A percentile compares a stretch with the other conserved stretches of the same genome.
phyloP scores from a whole-genome alignment of 23 red algal genomes.

The Gracilaria vermiculophylla region DNA sequence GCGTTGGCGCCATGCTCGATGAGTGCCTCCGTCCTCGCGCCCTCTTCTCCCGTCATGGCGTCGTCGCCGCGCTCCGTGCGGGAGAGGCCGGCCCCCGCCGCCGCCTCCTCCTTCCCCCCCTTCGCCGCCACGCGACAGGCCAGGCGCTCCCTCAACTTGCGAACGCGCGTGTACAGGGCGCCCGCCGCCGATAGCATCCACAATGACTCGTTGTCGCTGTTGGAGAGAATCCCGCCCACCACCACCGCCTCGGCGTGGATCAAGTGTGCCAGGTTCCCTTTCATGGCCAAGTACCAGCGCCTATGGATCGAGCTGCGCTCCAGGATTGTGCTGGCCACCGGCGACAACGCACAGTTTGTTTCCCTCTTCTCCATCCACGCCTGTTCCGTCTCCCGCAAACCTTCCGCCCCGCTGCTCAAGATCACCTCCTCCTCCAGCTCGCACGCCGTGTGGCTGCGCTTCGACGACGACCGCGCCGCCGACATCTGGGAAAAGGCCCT shows the following conservation, averaged over 20 bases:
- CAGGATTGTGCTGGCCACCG: neutral
- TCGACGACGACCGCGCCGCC: slow-evolving; percentile 27
- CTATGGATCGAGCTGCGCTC: neutral
- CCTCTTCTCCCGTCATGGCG: no score
- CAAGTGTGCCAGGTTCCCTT: neutral
- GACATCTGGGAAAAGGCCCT: slow-evolving; percentile 70
- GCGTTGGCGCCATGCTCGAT: no score
- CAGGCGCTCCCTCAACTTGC: neutral
- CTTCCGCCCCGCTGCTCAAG: slow-evolving; percentile 27
- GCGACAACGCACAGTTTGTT: neutral
- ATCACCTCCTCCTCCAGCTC: neutral
- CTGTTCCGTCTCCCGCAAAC: neutral
- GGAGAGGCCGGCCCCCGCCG: neutral
- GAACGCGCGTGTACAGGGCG: neutral
- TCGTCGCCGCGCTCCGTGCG: neutral
- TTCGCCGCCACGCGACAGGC: neutral
- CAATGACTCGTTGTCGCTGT: neutral
- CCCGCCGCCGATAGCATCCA: neutral
- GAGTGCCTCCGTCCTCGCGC: no score
- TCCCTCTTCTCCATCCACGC: neutral
- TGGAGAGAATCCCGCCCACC: slow-evolving; percentile 8
- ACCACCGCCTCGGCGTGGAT: neutral
- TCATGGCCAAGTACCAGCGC: neutral
- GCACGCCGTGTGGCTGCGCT: slow-evolving; percentile 52
- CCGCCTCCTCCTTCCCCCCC: neutral